Conservation (phyloP, 2,329 filamentous ascomycete species). For the Epichloe brachyelytri region DNA sequence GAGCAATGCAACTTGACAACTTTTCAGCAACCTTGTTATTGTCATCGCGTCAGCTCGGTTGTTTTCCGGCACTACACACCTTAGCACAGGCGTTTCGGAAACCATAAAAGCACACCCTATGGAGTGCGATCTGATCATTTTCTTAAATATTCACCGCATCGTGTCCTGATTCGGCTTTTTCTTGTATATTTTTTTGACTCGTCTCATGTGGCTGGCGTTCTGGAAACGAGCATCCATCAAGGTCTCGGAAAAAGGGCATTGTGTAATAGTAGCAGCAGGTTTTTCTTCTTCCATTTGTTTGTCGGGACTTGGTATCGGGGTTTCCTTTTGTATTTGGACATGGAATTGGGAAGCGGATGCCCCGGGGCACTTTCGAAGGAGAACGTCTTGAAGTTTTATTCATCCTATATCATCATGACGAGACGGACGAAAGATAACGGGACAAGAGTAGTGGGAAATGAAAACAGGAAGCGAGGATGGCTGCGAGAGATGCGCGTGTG, state of each 20-base stretch:
- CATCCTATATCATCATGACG: background rate
- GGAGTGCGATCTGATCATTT: background rate
- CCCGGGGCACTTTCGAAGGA: background rate
- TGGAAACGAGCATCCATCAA: background rate
- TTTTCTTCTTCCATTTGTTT: background rate
- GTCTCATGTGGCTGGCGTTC: slow-evolving; percentile 5
- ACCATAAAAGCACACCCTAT: background rate
- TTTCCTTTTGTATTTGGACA: background rate
- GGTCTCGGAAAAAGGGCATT: background rate
- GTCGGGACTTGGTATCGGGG: background rate
- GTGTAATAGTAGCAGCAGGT: slow-evolving; percentile 3
- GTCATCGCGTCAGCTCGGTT: background rate
- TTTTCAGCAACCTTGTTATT: background rate
- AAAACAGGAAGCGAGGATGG: background rate
- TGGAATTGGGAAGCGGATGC: background rate
- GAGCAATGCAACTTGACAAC: no score
- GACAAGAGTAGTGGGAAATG: background rate
- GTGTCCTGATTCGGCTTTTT: background rate
- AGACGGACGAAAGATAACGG: background rate
- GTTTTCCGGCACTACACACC: background rate
- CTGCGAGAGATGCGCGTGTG: background rate
- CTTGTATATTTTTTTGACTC: background rate
- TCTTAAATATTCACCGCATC: background rate
- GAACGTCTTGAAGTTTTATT: background rate
- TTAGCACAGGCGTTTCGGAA: background rate